Base-by-base conservation (phyloP, 805 yeast species). In the Ogataea minuta region DNA sequence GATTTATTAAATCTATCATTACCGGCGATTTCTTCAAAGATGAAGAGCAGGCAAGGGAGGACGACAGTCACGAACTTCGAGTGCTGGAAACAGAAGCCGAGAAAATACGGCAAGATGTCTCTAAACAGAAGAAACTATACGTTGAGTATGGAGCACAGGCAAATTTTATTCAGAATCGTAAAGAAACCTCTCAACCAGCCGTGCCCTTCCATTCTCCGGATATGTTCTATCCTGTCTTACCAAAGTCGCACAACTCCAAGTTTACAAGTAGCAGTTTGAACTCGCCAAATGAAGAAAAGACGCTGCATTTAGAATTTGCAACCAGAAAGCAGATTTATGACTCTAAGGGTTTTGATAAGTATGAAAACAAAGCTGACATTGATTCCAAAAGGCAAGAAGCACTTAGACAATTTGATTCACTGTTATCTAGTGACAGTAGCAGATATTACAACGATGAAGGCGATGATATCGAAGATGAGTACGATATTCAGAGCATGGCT, bases 271-370 rank as follows among this genome's bases (percentile, higher is more conserved):
- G 11, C 6, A 24, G 25, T 19, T 9, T 10, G 9, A 13, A n/a
- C 15, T 20, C 33, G 3, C 28, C 41, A 10, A 20, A 39, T 13
- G 39, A 39, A 10, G 35, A 39, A 9, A 29, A 27, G 3, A 28
- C 36, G 3, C 37, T 53, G 11, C 46, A 52, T 7, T 43, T 56
- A 13, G 36, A 50, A 23, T 56, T 56, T 41, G 59, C 60, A 1
- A 36, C 58, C 1, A 49, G 50, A 2, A 41, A 51, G 8, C 44
- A 48, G 26, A 33, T 52, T n/a, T 35, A 19, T 15, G 30, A 31
- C 15, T 6, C 31, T 4, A n/a, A 2, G 4, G 12, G 21, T 30
- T 36, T 32, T 9, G 13, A 25, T 27, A 17, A 27, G 14, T 15
- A 13, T 6, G 10, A 24, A n/a, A 13, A 17, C 13, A 6, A 11